Evolutionary conservation across 176 grass and related monocot species (phyloP).

Genomic region (Neostapfia colusana): DNA sequence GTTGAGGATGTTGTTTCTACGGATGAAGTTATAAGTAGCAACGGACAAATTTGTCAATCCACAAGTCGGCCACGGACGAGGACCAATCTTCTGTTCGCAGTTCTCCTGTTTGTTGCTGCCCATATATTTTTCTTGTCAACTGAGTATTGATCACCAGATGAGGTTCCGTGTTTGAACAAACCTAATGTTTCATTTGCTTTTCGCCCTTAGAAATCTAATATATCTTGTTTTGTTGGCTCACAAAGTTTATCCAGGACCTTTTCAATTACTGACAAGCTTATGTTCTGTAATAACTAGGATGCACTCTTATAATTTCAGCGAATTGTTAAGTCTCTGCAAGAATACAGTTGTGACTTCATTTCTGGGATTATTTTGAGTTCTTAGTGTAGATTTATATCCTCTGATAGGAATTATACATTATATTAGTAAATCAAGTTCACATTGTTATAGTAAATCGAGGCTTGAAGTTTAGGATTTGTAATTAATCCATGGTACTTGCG

Average conservation of each 20-base stretch:
- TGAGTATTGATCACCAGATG: neutral
- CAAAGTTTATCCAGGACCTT: neutral
- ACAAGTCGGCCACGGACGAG: constrained; percentile 29
- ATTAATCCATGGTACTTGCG: no score
- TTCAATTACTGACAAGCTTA: no score
- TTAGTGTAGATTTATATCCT: no score
- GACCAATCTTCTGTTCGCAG: constrained; percentile 31
- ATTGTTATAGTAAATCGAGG: no score
- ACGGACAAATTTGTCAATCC: neutral
- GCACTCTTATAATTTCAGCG: no score
- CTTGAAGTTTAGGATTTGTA: no score
- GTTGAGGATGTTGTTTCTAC: neutral
- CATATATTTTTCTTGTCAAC: constrained; percentile 40
- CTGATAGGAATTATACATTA: no score
- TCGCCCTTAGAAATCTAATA: neutral
- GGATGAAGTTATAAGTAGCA: constrained; percentile 11
- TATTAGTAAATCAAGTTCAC: no score
- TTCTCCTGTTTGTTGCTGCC: constrained; percentile 43
- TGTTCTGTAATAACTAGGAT: no score
- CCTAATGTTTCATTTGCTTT: neutral
- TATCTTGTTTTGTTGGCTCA: constrained; percentile 2
- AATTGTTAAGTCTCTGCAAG: no score
- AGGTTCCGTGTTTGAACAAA: neutral
- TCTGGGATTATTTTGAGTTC: no score
- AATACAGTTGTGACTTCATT: no score